Base-by-base conservation (phyloP, 345 rosid genomes). In the Acer yangbiense region DNA sequence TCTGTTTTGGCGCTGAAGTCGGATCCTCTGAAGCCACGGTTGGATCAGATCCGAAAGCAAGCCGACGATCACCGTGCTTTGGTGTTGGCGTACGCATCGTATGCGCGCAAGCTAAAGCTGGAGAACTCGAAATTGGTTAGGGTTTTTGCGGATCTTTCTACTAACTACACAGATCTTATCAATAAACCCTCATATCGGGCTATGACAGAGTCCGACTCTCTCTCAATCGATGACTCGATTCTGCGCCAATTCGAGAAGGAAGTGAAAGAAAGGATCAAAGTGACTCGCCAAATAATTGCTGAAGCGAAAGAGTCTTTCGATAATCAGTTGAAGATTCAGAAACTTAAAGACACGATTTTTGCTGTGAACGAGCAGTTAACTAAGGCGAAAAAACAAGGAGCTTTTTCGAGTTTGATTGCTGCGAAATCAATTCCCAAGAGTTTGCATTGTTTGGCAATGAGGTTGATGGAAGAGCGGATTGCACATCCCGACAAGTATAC, bases 261-360 rank as follows among this genome's bases (percentile, higher is more conserved):
- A 81, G 95, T 94, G n/a, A 96, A 94, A 74, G 98, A 94, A 81
- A 78, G 97, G 77, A 96, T 96, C 80, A 96, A 92, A 74, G 84
- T 90, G 57, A 96, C 99, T 23, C 88, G 98, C 77, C 98, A 96
- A 77, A 83, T 92, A 76, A 89, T 96, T 16, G 87, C 94, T 0
- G 98, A 94, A 77, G 97, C 99, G 0, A 96, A 96, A 81, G 99
- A 96, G 76, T 94, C 97, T 0, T 96, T 96, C 16, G 99, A 96
- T 75, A 96, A 94, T 71, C 99, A 92, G 85, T 80, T 96, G 73
- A 96, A 96, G 89, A 96, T 96, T 61, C 99, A 96, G 88, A 94
- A 94, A 88, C 80, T 96, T 20, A 96, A 96, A 67, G 99, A 94
- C 67, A 92, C 95, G 0, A 96, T 94, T 41, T 96, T 96, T 72